Evolutionary conservation across 1,284 basidiomycete species (phyloP).

Genomic region (Sanguinoderma infundibulare): DNA sequence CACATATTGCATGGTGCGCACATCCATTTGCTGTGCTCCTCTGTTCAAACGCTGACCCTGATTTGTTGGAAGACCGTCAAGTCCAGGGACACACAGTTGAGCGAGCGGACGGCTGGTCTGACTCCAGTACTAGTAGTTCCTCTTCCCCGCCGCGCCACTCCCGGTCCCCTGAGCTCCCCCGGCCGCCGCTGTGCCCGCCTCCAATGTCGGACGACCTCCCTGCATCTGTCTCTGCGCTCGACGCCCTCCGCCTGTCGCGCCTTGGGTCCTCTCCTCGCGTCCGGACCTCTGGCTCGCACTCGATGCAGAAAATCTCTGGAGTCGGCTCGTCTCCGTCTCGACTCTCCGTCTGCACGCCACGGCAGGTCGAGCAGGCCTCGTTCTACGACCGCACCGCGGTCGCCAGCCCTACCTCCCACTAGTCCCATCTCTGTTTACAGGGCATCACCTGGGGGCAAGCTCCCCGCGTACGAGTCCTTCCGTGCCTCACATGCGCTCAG

Average conservation of each 20-base stretch:
- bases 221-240: slow-evolving; percentile 17
- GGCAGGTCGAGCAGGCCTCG: neutral
- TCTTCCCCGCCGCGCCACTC: neutral
- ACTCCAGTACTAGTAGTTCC: neutral
- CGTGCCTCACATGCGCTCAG: neutral
- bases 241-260: slow-evolving; percentile 11
- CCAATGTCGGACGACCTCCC: slow-evolving; percentile 10
- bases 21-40: neutral
- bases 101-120: neutral
- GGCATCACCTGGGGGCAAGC: neutral
- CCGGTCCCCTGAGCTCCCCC: slow-evolving; percentile 18
- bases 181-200: slow-evolving; percentile 14
- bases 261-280: neutral
- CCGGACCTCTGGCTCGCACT: too few species aligned
- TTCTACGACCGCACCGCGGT: neutral
- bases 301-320: neutral
- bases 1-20: neutral
- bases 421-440: neutral
- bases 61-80: neutral
- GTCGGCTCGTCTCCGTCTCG: neutral
- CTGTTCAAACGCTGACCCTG: neutral
- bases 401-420: neutral
- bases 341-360: neutral
- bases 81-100: neutral
- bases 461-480: neutral